Conservation (phyloP, 2,329 filamentous ascomycete species). For the Raffaelea arxii region DNA sequence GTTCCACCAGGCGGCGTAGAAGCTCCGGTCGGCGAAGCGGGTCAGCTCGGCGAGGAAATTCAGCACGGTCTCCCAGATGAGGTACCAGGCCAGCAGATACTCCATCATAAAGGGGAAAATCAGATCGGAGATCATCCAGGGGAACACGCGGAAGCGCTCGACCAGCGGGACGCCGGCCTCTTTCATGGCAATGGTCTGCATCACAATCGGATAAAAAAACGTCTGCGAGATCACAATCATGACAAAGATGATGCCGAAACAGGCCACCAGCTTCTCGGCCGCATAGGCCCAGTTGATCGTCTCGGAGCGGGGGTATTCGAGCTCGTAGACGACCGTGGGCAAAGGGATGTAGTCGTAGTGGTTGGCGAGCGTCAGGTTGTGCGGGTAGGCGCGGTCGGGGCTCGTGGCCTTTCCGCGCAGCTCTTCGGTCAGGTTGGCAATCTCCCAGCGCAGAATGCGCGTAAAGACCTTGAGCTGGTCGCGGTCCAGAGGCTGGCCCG, state of each 20-base stretch:
- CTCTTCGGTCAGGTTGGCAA: constrained; percentile 54
- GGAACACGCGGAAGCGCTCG: constrained; percentile 56
- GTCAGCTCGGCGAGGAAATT: constrained; percentile 72
- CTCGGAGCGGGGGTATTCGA: constrained; percentile 62
- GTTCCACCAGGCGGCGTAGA: constrained; percentile 59
- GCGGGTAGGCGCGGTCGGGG: constrained; percentile 47
- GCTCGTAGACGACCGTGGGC: constrained; percentile 70
- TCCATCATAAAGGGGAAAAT: constrained; percentile 73
- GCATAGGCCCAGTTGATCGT: constrained; percentile 67
- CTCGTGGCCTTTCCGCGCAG: constrained; percentile 51
- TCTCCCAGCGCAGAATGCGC: constrained; percentile 56
- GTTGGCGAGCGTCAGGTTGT: constrained; percentile 55
- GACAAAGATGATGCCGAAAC: constrained; percentile 62
- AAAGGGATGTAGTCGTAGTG: constrained; percentile 66
- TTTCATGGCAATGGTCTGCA: constrained; percentile 57
- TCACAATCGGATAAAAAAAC: constrained; percentile 68
- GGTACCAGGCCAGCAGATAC: constrained; percentile 67
- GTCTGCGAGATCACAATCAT: constrained; percentile 73
- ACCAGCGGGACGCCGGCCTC: constrained; percentile 51
- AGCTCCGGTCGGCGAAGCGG: constrained; percentile 65
- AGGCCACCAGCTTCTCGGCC: constrained; percentile 59
- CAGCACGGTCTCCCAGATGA: constrained; percentile 69
- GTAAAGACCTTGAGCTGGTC: constrained; percentile 56
- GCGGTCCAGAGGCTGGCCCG: constrained; percentile 46
- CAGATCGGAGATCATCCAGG: constrained; percentile 65